These are phyloP conservation scores for Salix brachista DNA, from an alignment of 345 rosid genomes.

Conservation along the genomic window DNA sequence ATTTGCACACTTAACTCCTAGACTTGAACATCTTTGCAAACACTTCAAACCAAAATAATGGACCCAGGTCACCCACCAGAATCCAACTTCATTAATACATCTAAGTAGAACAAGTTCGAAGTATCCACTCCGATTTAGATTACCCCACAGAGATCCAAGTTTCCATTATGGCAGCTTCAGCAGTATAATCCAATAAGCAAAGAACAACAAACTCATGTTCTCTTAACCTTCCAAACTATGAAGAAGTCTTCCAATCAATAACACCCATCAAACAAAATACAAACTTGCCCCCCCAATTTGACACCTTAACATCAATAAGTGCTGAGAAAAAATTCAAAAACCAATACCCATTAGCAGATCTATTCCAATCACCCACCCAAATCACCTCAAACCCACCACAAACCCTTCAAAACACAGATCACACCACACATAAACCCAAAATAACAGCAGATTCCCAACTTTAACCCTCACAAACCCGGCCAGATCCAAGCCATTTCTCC, in stretches of 20 bases:
- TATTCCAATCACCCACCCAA: constrained; percentile 3
- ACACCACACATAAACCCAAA: background rate
- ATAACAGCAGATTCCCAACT: background rate
- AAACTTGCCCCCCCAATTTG: background rate
- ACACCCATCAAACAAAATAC: background rate
- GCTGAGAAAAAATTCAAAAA: background rate
- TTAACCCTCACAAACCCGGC: background rate
- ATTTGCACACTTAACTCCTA: background rate
- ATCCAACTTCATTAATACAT: background rate
- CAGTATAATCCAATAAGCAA: background rate
- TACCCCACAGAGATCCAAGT: background rate
- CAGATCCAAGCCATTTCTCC: background rate
- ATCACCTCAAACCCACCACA: background rate
- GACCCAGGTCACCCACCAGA: background rate
- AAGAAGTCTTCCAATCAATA: background rate
- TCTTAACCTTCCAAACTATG: background rate
- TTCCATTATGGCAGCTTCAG: background rate
- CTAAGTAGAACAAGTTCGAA: background rate
- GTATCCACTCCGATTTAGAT: background rate
- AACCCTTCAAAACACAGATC: background rate
- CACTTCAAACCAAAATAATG: too few relatives aligned
- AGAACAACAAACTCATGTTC: background rate
- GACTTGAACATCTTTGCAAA: background rate
- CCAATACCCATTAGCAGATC: constrained; percentile 22
- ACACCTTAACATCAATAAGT: background rate